Percentiles rank a stretch among this genome's conserved stretches.
These are phyloP conservation scores for Tolypocladium guangdongense DNA, from an alignment of 2,329 filamentous ascomycete species.

Conservation along the genomic window DNA sequence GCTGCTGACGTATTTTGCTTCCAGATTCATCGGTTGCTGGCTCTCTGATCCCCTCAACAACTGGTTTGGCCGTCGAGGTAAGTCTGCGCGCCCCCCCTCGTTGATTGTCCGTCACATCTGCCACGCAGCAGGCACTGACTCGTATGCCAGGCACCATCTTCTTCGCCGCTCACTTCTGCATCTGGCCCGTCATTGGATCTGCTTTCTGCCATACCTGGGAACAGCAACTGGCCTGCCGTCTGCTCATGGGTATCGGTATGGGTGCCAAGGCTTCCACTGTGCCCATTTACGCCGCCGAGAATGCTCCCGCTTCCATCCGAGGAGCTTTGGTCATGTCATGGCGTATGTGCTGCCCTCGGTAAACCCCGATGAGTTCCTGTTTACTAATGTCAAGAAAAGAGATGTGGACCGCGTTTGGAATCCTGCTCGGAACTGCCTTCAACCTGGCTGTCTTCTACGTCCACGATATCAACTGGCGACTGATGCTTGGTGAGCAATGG, in stretches of 20 bases:
- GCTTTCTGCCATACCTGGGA: constrained; percentile 56
- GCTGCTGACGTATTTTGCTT: neutral
- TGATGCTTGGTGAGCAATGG: constrained; percentile 31
- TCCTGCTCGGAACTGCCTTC: constrained; percentile 31
- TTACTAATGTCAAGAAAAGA: constrained; percentile 24
- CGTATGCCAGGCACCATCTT: constrained; percentile 41
- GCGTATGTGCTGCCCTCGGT: constrained; percentile 21
- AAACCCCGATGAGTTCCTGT: neutral
- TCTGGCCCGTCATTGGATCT: constrained; percentile 51
- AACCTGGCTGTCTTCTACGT: constrained; percentile 18
- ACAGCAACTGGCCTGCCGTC: constrained; percentile 54
- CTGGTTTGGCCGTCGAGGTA: constrained; percentile 30
- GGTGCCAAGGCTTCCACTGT: constrained; percentile 54
- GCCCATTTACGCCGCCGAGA: constrained; percentile 68
- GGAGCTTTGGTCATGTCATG: constrained; percentile 75
- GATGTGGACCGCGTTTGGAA: constrained; percentile 51
- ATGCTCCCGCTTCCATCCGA: constrained; percentile 54
- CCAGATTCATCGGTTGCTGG: constrained; percentile 44
- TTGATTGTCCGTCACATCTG: neutral
- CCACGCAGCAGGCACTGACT: neutral
- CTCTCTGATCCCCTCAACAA: constrained; percentile 51
- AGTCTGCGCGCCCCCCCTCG: neutral
- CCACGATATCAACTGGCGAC: constrained; percentile 22
- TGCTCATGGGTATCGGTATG: constrained; percentile 59
- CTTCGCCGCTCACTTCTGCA: constrained; percentile 60